phyloP scores from a whole-genome alignment of 345 rosid genomes.

The Sonneratia alba region DNA sequence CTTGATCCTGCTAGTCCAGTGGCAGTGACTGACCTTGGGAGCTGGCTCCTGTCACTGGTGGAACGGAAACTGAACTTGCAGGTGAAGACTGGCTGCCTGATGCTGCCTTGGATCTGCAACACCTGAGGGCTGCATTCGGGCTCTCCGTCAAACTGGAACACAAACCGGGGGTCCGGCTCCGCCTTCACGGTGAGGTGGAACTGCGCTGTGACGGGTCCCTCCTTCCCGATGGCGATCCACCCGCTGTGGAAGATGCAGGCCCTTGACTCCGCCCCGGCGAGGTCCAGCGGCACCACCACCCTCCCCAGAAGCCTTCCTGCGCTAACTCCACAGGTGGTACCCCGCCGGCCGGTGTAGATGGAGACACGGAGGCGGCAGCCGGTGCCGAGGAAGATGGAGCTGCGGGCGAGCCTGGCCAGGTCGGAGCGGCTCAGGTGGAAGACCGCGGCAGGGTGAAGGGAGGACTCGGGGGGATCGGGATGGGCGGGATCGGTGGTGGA shows the following conservation, averaged over 20 bases:
- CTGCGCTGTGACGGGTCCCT: conserved; percentile 39
- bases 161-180: conserved; percentile 89
- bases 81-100: conserved; percentile 86
- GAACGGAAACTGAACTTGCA: conserved; percentile 80
- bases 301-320: conserved; percentile 67
- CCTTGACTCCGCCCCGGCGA: conserved; percentile 44
- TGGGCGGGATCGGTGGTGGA: conserved; percentile 46
- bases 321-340: conserved; percentile 61
- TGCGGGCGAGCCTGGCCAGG: conserved; percentile 42
- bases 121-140: conserved; percentile 97
- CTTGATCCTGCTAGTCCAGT: background rate
- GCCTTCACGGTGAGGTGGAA: conserved; percentile 69
- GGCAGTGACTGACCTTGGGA: conserved; percentile 47
- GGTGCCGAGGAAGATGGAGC: conserved; percentile 46
- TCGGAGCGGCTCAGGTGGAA: conserved; percentile 68
- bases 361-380: conserved; percentile 44
- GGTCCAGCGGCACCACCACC: conserved; percentile 68
- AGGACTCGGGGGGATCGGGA: conserved; percentile 29
- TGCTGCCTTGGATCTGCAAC: conserved; percentile 74
- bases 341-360: conserved; percentile 64
- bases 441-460: conserved; percentile 44
- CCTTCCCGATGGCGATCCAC: conserved; percentile 66
- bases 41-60: conserved; percentile 47
- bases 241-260: conserved; percentile 59
- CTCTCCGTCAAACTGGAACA: conserved; percentile 93